phyloP scores from a whole-genome alignment of 208 protist genomes.

The Herpetomonas samuelpessoai region DNA sequence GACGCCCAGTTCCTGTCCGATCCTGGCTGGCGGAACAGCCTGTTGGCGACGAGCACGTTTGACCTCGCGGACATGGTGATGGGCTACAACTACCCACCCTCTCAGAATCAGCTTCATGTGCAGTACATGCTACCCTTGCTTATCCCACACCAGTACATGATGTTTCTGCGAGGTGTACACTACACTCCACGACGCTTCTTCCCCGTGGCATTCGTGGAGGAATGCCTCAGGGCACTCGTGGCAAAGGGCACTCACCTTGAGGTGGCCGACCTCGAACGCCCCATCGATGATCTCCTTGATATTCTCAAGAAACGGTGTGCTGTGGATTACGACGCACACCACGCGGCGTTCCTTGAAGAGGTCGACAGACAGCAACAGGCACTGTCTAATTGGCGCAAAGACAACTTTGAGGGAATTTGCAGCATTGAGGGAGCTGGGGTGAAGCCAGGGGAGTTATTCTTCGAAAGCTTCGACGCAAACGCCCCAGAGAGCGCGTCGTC shows the following conservation, averaged over 20 bases:
- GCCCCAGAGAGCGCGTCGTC: not conserved
- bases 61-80: constrained; percentile 17
- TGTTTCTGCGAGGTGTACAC: constrained; percentile 61
- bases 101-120: constrained; percentile 79
- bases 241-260: constrained; percentile 1
- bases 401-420: constrained; percentile 40
- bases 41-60: constrained; percentile 8
- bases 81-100: constrained; percentile 79
- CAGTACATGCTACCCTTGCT: constrained; percentile 71
- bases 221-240: constrained; percentile 20
- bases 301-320: constrained; percentile 21
- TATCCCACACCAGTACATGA: constrained; percentile 66
- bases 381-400: constrained; percentile 32
- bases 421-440: not conserved
- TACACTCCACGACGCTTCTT: constrained; percentile 73
- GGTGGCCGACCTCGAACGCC: constrained; percentile 16
- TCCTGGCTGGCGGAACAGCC: constrained; percentile 8
- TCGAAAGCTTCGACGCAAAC: not conserved
- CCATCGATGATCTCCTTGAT: constrained; percentile 30
- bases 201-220: constrained; percentile 46
- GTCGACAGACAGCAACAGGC: constrained; percentile 24
- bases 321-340: constrained; percentile 43
- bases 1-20: constrained; percentile 24
- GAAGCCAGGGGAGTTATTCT: not conserved
- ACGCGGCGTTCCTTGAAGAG: constrained; percentile 25